phyloP scores from a whole-genome alignment of 805 yeast genomes.

The Metschnikowia lachancei region DNA sequence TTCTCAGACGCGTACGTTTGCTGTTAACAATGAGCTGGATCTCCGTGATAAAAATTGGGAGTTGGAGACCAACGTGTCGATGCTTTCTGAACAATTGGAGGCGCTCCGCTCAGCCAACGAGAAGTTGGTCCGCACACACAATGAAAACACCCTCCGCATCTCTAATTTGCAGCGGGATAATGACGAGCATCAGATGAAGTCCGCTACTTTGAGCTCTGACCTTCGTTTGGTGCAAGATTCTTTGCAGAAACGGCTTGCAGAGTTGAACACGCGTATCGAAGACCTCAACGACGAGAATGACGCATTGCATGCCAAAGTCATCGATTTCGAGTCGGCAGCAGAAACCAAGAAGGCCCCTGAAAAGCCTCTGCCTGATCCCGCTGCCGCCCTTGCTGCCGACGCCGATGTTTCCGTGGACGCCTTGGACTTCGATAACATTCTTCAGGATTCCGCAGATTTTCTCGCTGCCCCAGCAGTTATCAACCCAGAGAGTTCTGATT shows the following conservation, averaged over 20 bases:
- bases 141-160: constrained; percentile 32
- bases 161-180: constrained; percentile 41
- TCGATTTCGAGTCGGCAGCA: constrained; percentile 13
- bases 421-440: constrained; percentile 33
- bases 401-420: constrained; percentile 19
- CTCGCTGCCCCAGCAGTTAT: constrained; percentile 22
- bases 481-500: constrained; percentile 42
- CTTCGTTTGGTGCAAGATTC: constrained; percentile 35
- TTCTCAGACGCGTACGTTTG: constrained; percentile 33
- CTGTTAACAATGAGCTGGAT: constrained; percentile 43
- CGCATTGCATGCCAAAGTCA: constrained; percentile 43
- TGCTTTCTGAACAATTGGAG: constrained; percentile 42
- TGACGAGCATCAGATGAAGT: constrained; percentile 46
- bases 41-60: constrained; percentile 65
- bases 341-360: not conserved
- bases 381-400: constrained; percentile 2
- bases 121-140: constrained; percentile 32
- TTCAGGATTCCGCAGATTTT: constrained; percentile 25
- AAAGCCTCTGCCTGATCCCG: not conserved
- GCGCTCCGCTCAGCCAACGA: constrained; percentile 41
- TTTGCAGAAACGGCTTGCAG: constrained; percentile 43
- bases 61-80: constrained; percentile 52
- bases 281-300: constrained; percentile 72
- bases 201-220: constrained; percentile 40
- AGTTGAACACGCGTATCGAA: constrained; percentile 49